Conservation (phyloP, 768 basidiomycete species). For the Daedaleopsis sinensis region DNA sequence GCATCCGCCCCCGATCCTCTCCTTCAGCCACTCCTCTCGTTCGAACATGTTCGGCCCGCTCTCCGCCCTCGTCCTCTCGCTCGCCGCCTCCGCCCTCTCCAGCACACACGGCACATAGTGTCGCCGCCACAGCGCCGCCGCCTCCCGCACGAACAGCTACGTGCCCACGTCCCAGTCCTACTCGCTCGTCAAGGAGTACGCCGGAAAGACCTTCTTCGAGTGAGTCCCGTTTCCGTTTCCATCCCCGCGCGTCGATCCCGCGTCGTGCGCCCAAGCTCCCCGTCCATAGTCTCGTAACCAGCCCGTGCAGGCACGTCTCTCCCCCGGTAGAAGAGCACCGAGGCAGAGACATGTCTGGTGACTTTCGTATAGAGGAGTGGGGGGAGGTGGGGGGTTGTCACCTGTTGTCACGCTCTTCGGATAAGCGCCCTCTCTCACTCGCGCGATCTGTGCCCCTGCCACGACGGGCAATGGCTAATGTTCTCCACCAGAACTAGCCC, state of each 20-base stretch:
- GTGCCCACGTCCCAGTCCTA: constrained; percentile 34
- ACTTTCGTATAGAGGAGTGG: too few species aligned
- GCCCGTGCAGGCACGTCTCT: too few species aligned
- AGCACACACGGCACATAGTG: constrained; percentile 28
- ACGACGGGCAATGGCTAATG: too few species aligned
- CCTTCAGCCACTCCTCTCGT: constrained; percentile 8
- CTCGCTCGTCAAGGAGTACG: constrained; percentile 41
- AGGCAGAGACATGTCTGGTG: too few species aligned
- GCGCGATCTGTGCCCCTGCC: too few species aligned
- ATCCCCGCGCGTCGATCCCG: background rate
- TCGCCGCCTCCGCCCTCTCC: constrained; percentile 40
- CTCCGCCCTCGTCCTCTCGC: constrained; percentile 35
- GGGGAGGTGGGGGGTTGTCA: too few species aligned
- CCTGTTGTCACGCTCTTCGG: too few species aligned
- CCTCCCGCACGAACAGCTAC: constrained; percentile 23
- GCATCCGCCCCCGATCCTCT: constrained; percentile 3
- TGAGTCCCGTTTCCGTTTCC: constrained; percentile 36
- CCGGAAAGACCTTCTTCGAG: constrained; percentile 64
- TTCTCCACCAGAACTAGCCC: too few species aligned
- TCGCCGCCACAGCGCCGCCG: constrained; percentile 33
- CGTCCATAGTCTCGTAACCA: too few species aligned
- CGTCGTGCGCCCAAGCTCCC: too few species aligned
- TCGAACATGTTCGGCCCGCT: constrained; percentile 37
- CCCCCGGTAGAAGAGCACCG: too few species aligned
- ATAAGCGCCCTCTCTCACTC: too few species aligned